phyloP scores from a whole-genome alignment of 1,284 basidiomycete species.

The Heterobasidion irregulare region DNA sequence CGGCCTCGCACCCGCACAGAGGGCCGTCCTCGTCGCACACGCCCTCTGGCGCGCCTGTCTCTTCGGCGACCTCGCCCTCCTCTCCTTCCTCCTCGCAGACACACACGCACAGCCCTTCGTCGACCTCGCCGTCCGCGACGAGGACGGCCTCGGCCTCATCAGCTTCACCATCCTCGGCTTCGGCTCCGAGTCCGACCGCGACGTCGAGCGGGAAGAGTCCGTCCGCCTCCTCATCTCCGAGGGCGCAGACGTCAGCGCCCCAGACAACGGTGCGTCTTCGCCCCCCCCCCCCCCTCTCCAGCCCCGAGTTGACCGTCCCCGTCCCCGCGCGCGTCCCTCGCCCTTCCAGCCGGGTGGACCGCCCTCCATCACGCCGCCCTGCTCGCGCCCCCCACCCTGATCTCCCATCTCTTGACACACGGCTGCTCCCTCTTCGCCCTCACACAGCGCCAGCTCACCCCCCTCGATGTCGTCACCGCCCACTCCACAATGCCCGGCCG shows the following conservation, averaged over 20 bases:
- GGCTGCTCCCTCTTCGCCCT: slow-evolving; percentile 75
- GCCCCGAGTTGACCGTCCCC: neutral
- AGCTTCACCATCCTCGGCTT: slow-evolving; percentile 80
- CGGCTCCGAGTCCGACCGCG: slow-evolving; percentile 72
- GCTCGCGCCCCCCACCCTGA: slow-evolving; percentile 82
- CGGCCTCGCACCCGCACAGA: slow-evolving; percentile 59
- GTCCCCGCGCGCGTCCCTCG: neutral
- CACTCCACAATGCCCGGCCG: slow-evolving; percentile 73
- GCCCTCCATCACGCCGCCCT: slow-evolving; percentile 92
- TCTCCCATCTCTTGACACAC: slow-evolving; percentile 88
- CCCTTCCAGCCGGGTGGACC: slow-evolving; percentile 77
- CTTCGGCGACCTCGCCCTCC: slow-evolving; percentile 64
- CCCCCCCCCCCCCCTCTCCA: neutral
- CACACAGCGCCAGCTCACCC: slow-evolving; percentile 71
- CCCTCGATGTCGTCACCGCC: slow-evolving; percentile 80
- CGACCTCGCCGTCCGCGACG: slow-evolving; percentile 66
- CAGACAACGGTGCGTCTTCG: slow-evolving; percentile 53
- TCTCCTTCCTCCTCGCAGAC: slow-evolving; percentile 67
- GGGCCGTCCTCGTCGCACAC: slow-evolving; percentile 59
- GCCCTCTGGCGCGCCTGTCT: slow-evolving; percentile 64
- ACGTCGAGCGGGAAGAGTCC: slow-evolving; percentile 82
- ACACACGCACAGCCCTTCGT: slow-evolving; percentile 60
- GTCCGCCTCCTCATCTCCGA: slow-evolving; percentile 74
- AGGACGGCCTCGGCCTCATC: slow-evolving; percentile 76
- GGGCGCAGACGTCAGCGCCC: slow-evolving; percentile 59